Evolutionary conservation across 192 early-diverging fungal species (phyloP).

Genomic region (Coemansia sp.): DNA sequence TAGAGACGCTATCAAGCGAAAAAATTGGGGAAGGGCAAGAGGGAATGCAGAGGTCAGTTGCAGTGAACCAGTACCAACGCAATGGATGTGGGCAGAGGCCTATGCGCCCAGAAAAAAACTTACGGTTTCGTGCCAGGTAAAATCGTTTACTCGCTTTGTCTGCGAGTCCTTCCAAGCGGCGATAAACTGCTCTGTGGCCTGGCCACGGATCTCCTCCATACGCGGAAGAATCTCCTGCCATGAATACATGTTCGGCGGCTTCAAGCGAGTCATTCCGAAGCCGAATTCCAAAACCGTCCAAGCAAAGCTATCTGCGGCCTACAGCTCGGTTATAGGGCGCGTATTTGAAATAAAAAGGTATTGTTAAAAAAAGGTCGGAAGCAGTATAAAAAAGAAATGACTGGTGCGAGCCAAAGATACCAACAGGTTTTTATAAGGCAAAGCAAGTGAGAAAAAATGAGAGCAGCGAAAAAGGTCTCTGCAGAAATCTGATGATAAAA

Average conservation of each 20-base stretch:
- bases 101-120: slow-evolving; percentile 13
- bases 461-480: not conserved
- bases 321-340: not conserved
- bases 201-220: slow-evolving; percentile 51
- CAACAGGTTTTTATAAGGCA: not conserved
- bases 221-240: slow-evolving; percentile 51
- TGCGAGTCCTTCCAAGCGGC: slow-evolving; percentile 39
- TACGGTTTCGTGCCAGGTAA: slow-evolving; percentile 56
- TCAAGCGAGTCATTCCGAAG: slow-evolving; percentile 19
- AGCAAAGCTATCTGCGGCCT: slow-evolving; percentile 3
- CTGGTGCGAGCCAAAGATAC: not conserved
- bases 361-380: not conserved
- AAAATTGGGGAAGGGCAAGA: not conserved
- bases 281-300: slow-evolving; percentile 12
- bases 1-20: not conserved
- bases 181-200: slow-evolving; percentile 51
- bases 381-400: not conserved
- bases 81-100: not conserved
- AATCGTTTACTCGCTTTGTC: slow-evolving; percentile 23
- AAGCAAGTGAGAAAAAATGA: not conserved
- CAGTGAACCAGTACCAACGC: not conserved
- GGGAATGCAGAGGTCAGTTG: not conserved
- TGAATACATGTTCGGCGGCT: slow-evolving; percentile 27
- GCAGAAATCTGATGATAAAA: slow-evolving; percentile 1
- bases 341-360: not conserved